Evolutionary conservation across 2,329 filamentous ascomycete genomes (phyloP), one percentile per base, ranked within the genome.

Genomic region (Paecilomyces dactylethromorphus): DNA sequence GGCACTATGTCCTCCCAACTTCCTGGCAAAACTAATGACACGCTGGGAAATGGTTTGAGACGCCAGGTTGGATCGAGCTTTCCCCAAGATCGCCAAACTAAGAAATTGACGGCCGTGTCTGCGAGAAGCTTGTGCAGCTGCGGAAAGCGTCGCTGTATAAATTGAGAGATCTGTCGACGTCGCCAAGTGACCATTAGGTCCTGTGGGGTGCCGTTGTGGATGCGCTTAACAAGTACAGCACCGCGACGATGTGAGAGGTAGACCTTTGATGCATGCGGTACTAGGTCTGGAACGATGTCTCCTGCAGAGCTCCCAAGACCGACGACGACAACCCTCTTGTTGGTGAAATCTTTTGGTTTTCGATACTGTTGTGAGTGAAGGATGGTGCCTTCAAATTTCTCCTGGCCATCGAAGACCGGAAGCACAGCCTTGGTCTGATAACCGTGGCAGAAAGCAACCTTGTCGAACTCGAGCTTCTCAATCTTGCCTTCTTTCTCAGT

Each of bases 171-270:
- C 3, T 56, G 35, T 15, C 55, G 55, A 66, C 70, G 56, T 76
- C 69, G 12, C 65, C 62, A 18, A 72, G 66, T 65, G 54, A 79
- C 69, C 13, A 79, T 65, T 33, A 75, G 58, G 1, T 81, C 76
- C n/a, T 39, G 33, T 2, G 33, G 33, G 11, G 13, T 39, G 10
- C 33, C 33, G 33, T n/a, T n/a, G n/a, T 39, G 33, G 10, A 39
- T 13, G n/a, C 33, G 33, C 33, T 39, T 39, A n/a, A 15, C 13
- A n/a, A n/a, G 33, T 2, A 39, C 33, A 15, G 33, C 8, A 39
- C 33, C 33, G 15, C 33, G 33, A 12, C 33, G 33, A 39, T 39
- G 33, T 12, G 33, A 39, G 33, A 39, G 33, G n/a, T 39, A 39
- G 11, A 39, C 33, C n/a, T 39, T 39, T 39, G 33, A 13, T 39